Evolutionary conservation across 148 eudicot genomes (phyloP).

Genomic region (Suaeda aralocaspica): DNA sequence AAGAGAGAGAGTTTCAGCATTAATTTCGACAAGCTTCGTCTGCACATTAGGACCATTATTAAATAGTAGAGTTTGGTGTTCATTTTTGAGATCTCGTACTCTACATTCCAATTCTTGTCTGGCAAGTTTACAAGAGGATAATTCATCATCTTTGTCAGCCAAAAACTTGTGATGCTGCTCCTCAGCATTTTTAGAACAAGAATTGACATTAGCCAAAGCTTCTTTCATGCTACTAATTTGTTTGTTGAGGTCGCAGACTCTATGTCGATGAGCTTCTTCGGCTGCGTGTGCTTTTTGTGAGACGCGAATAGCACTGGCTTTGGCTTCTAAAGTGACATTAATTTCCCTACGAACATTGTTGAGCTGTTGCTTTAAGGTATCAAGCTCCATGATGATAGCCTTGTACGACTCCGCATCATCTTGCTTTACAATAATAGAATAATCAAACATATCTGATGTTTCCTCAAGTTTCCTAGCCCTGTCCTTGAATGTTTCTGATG

Average conservation of each 20-base stretch:
- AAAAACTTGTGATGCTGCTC: conserved; percentile 39
- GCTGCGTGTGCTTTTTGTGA: conserved; percentile 55
- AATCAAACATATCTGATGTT: conserved; percentile 24
- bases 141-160: conserved; percentile 34
- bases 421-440: conserved; percentile 18
- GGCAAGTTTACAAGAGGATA: conserved; percentile 26
- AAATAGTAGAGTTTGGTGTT: conserved; percentile 26
- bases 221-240: conserved; percentile 45
- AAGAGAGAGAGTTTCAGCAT: conserved; percentile 41
- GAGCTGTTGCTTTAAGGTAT: conserved; percentile 63
- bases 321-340: conserved; percentile 48
- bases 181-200: conserved; percentile 35
- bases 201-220: conserved; percentile 40
- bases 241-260: conserved; percentile 37
- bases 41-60: conserved; percentile 32
- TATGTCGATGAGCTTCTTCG: conserved; percentile 39
- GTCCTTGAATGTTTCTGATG: conserved; percentile 54
- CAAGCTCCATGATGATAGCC: conserved; percentile 56
- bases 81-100: conserved; percentile 32
- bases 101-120: conserved; percentile 45
- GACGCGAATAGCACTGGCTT: conserved; percentile 39
- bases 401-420: conserved; percentile 53
- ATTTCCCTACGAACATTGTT: conserved; percentile 55
- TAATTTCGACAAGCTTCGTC: conserved; percentile 50
- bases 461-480: conserved; percentile 52